Base-by-base conservation (phyloP, 345 rosid genomes). In the Odontarrhena argentea region DNA sequence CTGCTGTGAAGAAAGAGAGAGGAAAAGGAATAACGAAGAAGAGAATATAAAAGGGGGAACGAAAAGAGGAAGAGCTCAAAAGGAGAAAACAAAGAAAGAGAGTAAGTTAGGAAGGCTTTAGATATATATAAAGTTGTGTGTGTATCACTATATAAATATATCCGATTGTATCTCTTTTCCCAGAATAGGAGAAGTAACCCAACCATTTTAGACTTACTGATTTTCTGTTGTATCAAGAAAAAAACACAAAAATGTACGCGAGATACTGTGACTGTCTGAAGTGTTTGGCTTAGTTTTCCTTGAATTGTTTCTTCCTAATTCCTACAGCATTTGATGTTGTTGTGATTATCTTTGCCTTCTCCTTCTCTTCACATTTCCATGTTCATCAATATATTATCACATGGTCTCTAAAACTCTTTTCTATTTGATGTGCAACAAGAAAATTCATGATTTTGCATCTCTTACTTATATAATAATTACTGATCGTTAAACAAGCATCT, bases 91-190 rank as follows among this genome's bases (percentile, higher is more conserved):
- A 71, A 65, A 74, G 66, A 46, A 59, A 71, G 66, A 56, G 63
- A 59, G 50, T 48, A 52, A 74, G 77, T 59, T 52, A 70, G 68
- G 73, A 76, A 70, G 74, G 69, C 47, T 69, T 82, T 78, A 38
- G 8, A 72, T 64, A 64, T 64, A 69, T 76, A 60, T 73, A 74
- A 74, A 78, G 68, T 78, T 73, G 80, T 76, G 82, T 80, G 81
- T 78, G 70, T 83, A 75, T 76, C 66, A 55, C 58, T 75, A 55
- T 56, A 47, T 38, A 28, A 1, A 14, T 18, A 42, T 22, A 56
- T 62, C 43, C 54, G 62, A 47, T 59, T 74, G 77, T 50, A 57
- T 63, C 65, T 63, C 70, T 40, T 75, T 68, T 75, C 70, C 42
- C 55, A 48, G 53, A 59, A 74, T 74, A 74, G 78, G 69, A 60